phyloP scores from a whole-genome alignment of 2,329 filamentous ascomycete genomes.

The Aspergillus sp. region DNA sequence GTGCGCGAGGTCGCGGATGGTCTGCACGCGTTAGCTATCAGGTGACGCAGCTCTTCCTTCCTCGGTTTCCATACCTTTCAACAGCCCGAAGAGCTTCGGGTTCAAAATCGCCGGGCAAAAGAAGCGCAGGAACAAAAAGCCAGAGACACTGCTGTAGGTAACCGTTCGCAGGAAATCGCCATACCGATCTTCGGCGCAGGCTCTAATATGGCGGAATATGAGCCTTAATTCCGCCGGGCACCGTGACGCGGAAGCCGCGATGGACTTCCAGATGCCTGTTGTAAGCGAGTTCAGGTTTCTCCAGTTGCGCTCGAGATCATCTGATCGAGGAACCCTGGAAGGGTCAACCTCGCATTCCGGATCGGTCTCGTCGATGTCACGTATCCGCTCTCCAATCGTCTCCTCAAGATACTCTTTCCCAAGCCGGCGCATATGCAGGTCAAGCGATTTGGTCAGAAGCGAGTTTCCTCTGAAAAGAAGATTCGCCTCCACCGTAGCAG shows the following conservation, averaged over 20 bases:
- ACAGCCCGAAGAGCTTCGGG: conserved; percentile 80
- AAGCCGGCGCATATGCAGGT: conserved; percentile 89
- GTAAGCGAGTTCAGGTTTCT: conserved; percentile 64
- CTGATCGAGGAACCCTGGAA: conserved; percentile 55
- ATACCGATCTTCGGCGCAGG: conserved; percentile 88
- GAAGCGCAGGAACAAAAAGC: conserved; percentile 88
- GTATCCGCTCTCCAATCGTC: conserved; percentile 72
- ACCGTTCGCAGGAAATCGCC: conserved; percentile 85
- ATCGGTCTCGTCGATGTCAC: conserved; percentile 82
- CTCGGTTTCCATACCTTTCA: conserved; percentile 47
- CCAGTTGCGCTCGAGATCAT: conserved; percentile 80
- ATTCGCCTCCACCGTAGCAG: conserved; percentile 71
- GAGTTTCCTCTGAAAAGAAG: conserved; percentile 93
- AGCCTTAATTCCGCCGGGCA: conserved; percentile 74
- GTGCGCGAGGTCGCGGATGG: conserved; percentile 70
- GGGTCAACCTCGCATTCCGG: conserved; percentile 94
- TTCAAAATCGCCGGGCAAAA: conserved; percentile 95
- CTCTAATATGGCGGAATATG: conserved; percentile 82
- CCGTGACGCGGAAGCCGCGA: conserved; percentile 61
- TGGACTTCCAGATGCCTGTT: conserved; percentile 75
- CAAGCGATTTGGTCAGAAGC: conserved; percentile 81
- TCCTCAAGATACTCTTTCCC: conserved; percentile 90
- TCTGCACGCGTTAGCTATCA: conserved; percentile 42
- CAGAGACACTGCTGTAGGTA: conserved; percentile 86
- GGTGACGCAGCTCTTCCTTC: neutral